Evolutionary conservation across 805 yeast genomes (phyloP), one percentile per base, ranked within the genome.

Genomic region (Wickerhamomyces strasburgensis): DNA sequence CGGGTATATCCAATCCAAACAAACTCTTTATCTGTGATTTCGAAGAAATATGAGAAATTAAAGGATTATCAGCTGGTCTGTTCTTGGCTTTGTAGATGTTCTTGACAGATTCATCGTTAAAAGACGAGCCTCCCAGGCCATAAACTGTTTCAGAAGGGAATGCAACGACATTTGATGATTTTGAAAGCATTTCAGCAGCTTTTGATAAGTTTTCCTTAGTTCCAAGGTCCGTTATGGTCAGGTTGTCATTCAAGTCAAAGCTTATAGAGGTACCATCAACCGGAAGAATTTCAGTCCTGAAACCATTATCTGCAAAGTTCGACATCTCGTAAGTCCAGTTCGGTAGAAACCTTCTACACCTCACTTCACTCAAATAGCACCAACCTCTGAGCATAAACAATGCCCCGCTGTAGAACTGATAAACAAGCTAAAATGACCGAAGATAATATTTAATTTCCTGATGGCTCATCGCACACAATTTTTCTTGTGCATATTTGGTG

Each of bases 91-190:
- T 67, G 58, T 88, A 93, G 8, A 93, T 93, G 31, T 80, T 74
- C 40, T 61, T 57, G 3, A 89, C 96, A 0, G 94, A 73, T 5
- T 73, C 76, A 36, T 87, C 87, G 37, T 68, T 70, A 34, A 85
- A 64, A 0, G 95, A 84, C 3, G 89, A 81, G 1, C 93, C 98
- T 0, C 96, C 98, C 1, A 93, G 68, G 0, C 98, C 98, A 58
- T 93, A 93, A 0, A 93, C 98, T 0, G 98, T 93, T 56, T 93
- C 98, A 0, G 98, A 86, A 2, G 98, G 98, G 51, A 93, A 89
- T 0, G 90, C 98, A 11, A 93, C 88, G 0, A 81, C 87, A 19
- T 77, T 65, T 27, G 70, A 56, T 0, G 80, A 64, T 3, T 60
- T 58, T 14, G 64, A 57, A 5, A 88, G 58, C 5, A 78, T 60